Percentiles rank a stretch among this genome's conserved stretches.
phyloP scores from a whole-genome alignment of 1,139 yeast species.

The Yamadazyma atlantica region DNA sequence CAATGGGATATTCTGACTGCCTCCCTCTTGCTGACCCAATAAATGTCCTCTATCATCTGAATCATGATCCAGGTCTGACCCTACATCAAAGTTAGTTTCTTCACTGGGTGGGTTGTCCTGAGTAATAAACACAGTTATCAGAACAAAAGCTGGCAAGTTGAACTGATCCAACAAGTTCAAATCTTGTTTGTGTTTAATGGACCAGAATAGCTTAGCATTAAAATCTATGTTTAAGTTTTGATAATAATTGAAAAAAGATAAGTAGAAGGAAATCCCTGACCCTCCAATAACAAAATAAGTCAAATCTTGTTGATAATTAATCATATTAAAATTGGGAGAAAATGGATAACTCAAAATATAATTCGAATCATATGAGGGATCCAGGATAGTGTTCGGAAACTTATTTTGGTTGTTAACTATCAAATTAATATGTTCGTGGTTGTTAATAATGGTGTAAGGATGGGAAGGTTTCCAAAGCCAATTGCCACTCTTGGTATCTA shows the following conservation, averaged over 20 bases:
- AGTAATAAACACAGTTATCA: background rate
- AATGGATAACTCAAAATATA: conserved; percentile 14
- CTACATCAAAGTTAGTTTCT: background rate
- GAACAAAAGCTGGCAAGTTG: conserved; percentile 8
- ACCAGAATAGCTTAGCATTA: conserved; percentile 47
- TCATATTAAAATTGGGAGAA: conserved; percentile 8
- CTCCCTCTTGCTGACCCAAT: conserved; percentile 25
- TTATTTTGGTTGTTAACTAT: conserved; percentile 9
- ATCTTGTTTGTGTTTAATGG: conserved; percentile 46
- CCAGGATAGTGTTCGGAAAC: conserved; percentile 5
- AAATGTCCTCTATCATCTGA: background rate
- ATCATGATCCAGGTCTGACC: background rate
- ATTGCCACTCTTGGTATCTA: conserved; percentile 17
- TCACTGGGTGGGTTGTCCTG: background rate
- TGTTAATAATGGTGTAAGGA: conserved; percentile 32
- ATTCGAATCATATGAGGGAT: background rate
- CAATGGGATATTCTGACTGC: conserved; percentile 25
- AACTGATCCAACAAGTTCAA: conserved; percentile 21
- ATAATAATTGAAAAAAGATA: conserved; percentile 54
- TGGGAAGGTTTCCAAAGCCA: conserved; percentile 36
- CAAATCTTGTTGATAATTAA: conserved; percentile 6
- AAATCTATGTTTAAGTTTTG: conserved; percentile 4
- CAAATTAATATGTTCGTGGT: conserved; percentile 13
- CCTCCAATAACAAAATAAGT: conserved; percentile 69
- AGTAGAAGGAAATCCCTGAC: conserved; percentile 76